Evolutionary conservation across 2,329 filamentous ascomycete species (phyloP).

Genomic region (Colletotrichum aenigma): DNA sequence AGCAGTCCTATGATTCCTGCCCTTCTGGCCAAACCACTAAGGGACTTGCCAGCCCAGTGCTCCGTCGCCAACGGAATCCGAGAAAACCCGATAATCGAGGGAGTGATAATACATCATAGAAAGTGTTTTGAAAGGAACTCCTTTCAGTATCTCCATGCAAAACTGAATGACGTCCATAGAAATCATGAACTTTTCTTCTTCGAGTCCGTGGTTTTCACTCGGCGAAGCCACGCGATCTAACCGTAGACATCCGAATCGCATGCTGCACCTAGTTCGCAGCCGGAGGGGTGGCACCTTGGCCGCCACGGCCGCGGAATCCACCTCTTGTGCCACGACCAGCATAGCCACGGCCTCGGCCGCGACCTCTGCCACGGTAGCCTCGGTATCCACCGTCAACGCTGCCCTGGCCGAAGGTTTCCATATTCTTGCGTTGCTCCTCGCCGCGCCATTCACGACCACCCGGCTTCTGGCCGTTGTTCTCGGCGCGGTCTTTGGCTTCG

Average conservation of each 20-base stretch:
- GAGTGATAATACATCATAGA: conserved; percentile 20
- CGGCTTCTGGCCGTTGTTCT: conserved; percentile 69
- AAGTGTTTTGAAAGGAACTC: neutral
- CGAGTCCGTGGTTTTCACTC: neutral
- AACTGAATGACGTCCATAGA: neutral
- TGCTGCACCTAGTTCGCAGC: conserved; percentile 5
- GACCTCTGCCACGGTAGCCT: conserved; percentile 78
- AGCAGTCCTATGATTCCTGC: conserved; percentile 18
- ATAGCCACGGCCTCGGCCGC: conserved; percentile 68
- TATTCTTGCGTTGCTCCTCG: conserved; percentile 93
- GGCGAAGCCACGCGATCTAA: neutral
- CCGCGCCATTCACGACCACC: conserved; percentile 87
- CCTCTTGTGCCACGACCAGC: conserved; percentile 40
- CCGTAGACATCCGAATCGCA: neutral
- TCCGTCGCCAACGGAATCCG: conserved; percentile 15
- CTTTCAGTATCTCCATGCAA: neutral
- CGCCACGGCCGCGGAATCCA: conserved; percentile 36
- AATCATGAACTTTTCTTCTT: neutral
- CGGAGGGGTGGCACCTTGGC: neutral
- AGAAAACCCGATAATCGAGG: conserved; percentile 12
- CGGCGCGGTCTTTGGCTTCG: conserved; percentile 86
- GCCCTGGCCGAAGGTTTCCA: conserved; percentile 97
- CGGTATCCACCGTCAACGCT: conserved; percentile 85
- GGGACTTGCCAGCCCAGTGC: conserved; percentile 13
- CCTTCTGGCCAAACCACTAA: conserved; percentile 6